Percentiles rank a stretch among this genome's conserved stretches.
These are phyloP conservation scores for Onygenales sp. DNA, from an alignment of 2,329 filamentous ascomycete genomes.

Conservation along the genomic window DNA sequence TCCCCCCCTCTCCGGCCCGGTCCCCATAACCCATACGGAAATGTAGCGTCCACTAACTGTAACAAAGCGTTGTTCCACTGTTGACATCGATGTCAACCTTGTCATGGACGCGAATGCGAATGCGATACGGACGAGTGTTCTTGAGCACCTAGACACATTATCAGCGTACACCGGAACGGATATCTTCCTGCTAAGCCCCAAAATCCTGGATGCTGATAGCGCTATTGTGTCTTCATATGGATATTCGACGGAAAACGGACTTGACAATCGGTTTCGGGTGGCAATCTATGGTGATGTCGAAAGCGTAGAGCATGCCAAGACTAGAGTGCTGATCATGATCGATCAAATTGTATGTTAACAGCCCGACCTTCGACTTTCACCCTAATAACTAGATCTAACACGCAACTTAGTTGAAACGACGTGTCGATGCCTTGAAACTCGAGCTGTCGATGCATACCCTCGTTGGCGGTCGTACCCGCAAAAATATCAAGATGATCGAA, in stretches of 20 bases:
- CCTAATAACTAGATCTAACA: constrained; percentile 4
- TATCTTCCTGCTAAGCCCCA: constrained; percentile 89
- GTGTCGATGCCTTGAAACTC: constrained; percentile 68
- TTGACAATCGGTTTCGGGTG: constrained; percentile 82
- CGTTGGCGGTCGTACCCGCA: constrained; percentile 84
- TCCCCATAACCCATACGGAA: not conserved
- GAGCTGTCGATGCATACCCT: constrained; percentile 84
- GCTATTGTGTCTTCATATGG: constrained; percentile 64
- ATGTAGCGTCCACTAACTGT: not conserved
- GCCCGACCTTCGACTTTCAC: constrained; percentile 13
- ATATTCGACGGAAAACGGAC: constrained; percentile 68
- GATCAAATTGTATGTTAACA: constrained; percentile 66
- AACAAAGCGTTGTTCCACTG: constrained; percentile 72
- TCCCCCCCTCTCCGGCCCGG: not conserved
- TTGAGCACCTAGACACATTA: constrained; percentile 78
- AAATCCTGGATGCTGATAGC: constrained; percentile 68
- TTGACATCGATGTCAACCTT: constrained; percentile 86
- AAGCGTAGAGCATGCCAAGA: constrained; percentile 94
- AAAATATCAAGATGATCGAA: constrained; percentile 97
- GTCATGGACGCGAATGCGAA: constrained; percentile 66
- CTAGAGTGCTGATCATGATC: constrained; percentile 90
- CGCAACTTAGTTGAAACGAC: constrained; percentile 39
- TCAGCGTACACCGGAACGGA: constrained; percentile 86
- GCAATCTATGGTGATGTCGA: constrained; percentile 93
- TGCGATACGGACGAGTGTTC: constrained; percentile 64